Evolutionary conservation across 1,139 yeast species (phyloP).

Genomic region (Taiozyma onychis): DNA sequence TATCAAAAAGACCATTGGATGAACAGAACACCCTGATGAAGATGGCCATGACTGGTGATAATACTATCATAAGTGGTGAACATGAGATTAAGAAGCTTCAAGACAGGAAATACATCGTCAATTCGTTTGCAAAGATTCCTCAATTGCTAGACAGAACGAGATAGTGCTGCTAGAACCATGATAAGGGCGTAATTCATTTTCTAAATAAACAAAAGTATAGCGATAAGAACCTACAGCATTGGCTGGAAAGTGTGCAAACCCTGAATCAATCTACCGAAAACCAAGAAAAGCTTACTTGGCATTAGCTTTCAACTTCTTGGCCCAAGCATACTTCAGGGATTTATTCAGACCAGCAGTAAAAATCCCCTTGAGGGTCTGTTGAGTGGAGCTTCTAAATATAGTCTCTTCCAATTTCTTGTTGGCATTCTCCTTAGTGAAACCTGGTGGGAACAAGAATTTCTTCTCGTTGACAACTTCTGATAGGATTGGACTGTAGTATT

Average conservation of each 20-base stretch:
- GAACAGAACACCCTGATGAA: not conserved
- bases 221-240: not conserved
- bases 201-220: no score
- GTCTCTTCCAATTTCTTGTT: constrained; percentile 45
- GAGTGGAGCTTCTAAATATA: constrained; percentile 62
- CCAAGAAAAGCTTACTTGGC: not conserved
- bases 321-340: constrained; percentile 71
- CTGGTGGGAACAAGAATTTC: constrained; percentile 31
- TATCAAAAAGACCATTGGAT: not conserved
- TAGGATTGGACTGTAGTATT: constrained; percentile 63
- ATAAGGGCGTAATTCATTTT: no score
- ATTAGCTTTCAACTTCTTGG: constrained; percentile 46
- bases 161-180: no score
- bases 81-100: not conserved
- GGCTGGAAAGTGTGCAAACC: not conserved
- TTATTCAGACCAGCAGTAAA: constrained; percentile 79
- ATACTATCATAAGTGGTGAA: not conserved
- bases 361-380: constrained; percentile 79
- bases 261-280: not conserved
- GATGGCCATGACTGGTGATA: not conserved
- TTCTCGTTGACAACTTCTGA: constrained; percentile 36
- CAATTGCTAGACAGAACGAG: not conserved
- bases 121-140: not conserved
- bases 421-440: constrained; percentile 31
- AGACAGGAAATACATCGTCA: not conserved